phyloP scores from a whole-genome alignment of 148 eudicot species.

The Rhododendron vialii region DNA sequence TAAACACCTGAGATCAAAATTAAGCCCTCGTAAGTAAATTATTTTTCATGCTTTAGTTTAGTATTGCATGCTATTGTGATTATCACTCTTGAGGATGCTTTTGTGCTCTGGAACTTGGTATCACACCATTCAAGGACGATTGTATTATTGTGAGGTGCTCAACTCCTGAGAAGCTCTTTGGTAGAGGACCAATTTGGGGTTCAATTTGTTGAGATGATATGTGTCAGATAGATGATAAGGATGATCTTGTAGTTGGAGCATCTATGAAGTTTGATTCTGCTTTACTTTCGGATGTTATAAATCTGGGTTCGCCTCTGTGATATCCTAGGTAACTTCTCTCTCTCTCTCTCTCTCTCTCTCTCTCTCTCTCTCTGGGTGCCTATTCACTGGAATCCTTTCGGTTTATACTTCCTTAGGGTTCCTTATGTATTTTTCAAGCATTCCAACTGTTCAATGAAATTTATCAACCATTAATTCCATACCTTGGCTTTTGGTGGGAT shows the following conservation, averaged over 20 bases:
- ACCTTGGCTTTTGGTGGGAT: too few relatives aligned
- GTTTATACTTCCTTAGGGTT: too few relatives aligned
- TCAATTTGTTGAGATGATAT: constrained; percentile 52
- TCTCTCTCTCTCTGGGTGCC: too few relatives aligned
- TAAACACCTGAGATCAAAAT: constrained; percentile 24
- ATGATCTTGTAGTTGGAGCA: constrained; percentile 30
- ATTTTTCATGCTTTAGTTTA: constrained; percentile 5
- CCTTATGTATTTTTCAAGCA: too few relatives aligned
- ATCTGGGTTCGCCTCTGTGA: too few relatives aligned
- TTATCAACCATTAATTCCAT: too few relatives aligned
- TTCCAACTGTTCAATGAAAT: too few relatives aligned
- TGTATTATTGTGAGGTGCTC: constrained; percentile 49
- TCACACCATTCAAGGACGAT: constrained; percentile 31
- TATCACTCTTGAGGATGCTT: constrained; percentile 13
- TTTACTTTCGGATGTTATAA: constrained; percentile 30
- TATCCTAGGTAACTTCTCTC: too few relatives aligned
- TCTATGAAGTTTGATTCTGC: constrained; percentile 23
- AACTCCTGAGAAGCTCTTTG: constrained; percentile 47
- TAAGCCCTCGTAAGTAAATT: constrained; percentile 36
- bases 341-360: too few relatives aligned
- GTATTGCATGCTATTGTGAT: not conserved
- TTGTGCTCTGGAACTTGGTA: constrained; percentile 28
- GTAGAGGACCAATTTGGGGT: constrained; percentile 37
- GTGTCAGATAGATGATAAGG: constrained; percentile 65
- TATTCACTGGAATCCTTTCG: too few relatives aligned